These are phyloP conservation scores for Alternaria conjuncta DNA, from an alignment of 2,329 filamentous ascomycete genomes.

Conservation along the genomic window DNA sequence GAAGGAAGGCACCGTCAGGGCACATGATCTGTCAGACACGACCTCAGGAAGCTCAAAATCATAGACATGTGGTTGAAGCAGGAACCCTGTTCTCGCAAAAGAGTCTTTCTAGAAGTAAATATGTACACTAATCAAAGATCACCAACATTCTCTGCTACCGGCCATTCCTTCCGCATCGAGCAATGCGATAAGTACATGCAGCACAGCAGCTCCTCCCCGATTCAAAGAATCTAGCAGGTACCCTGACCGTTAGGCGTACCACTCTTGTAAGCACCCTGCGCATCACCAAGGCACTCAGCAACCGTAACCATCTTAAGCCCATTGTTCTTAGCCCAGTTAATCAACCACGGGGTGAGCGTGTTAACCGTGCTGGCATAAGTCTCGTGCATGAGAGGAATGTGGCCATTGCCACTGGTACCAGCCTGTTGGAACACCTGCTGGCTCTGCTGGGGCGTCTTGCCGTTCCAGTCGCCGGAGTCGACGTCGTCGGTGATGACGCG, in stretches of 20 bases:
- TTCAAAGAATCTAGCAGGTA: constrained; percentile 19
- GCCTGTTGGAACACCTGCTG: constrained; percentile 41
- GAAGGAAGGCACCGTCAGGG: neutral
- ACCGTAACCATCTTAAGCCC: constrained; percentile 46
- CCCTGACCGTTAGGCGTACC: constrained; percentile 29
- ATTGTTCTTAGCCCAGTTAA: constrained; percentile 47
- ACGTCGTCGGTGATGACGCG: constrained; percentile 45
- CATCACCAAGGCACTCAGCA: constrained; percentile 43
- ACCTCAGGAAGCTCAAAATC: neutral
- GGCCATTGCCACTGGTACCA: constrained; percentile 43
- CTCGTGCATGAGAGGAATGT: constrained; percentile 47
- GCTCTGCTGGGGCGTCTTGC: constrained; percentile 41
- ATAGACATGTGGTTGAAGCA: neutral
- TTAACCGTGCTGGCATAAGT: constrained; percentile 43
- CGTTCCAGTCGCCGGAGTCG: constrained; percentile 45
- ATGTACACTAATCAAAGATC: neutral
- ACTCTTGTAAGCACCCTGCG: constrained; percentile 33
- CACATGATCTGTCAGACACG: neutral
- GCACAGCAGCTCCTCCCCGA: neutral
- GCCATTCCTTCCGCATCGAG: neutral
- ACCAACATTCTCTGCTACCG: rapidly evolving
- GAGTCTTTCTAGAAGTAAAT: neutral
- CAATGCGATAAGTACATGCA: no score
- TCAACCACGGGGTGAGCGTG: constrained; percentile 45
- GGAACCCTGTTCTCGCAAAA: neutral